Evolutionary conservation across 345 rosid genomes (phyloP).

Genomic region (Citrus inodora): DNA sequence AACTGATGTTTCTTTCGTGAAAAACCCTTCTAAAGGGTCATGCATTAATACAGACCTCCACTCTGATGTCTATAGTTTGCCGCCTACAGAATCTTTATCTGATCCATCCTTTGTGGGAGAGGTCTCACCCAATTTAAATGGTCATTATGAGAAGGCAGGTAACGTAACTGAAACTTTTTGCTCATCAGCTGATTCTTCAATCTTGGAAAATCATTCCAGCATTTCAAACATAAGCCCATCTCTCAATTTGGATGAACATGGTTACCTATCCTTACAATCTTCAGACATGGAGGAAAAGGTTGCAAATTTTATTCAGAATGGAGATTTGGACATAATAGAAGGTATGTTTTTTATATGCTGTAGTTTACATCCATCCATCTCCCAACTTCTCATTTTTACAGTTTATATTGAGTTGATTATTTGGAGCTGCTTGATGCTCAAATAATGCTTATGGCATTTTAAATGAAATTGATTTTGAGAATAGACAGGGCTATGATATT

Average conservation of each 20-base stretch:
- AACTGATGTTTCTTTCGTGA: neutral
- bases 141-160: constrained; percentile 24
- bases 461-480: constrained; percentile 23
- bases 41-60: neutral
- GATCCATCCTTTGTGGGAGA: constrained; percentile 10
- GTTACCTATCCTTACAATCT: constrained; percentile 20
- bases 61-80: neutral
- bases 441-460: constrained; percentile 32
- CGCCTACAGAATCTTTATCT: constrained; percentile 25
- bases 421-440: constrained; percentile 31
- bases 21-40: constrained; percentile 4
- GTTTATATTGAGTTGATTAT: constrained; percentile 20
- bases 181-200: neutral
- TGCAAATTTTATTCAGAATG: constrained; percentile 59
- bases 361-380: neutral
- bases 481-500: constrained; percentile 23
- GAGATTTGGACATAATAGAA: constrained; percentile 60
- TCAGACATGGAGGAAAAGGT: constrained; percentile 50
- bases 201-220: constrained; percentile 15
- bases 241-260: constrained; percentile 18
- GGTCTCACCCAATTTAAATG: constrained; percentile 9
- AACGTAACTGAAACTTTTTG: constrained; percentile 18
- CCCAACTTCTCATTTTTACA: neutral
- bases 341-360: constrained; percentile 31
- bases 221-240: constrained; percentile 12